Conservation (phyloP, 2,329 filamentous ascomycete genomes). For the Coniochaeta hoffmannii region DNA sequence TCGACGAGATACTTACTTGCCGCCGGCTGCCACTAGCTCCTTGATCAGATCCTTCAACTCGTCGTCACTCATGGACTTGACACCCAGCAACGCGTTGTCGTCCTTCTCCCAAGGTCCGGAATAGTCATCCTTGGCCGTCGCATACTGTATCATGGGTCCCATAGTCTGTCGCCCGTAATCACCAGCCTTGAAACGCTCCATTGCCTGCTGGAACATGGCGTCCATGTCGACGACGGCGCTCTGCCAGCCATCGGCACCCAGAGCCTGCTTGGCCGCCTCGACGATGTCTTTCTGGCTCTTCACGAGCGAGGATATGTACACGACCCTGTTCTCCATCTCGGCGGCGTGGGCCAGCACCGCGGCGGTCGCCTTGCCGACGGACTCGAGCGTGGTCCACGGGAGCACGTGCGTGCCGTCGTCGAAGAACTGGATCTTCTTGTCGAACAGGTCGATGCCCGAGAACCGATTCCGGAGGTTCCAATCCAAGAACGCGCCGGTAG, state of each 20-base stretch:
- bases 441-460: slow-evolving; percentile 15
- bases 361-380: slow-evolving; percentile 18
- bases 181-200: slow-evolving; percentile 13
- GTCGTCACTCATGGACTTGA: slow-evolving; percentile 13
- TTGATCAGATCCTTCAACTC: slow-evolving; percentile 13
- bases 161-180: slow-evolving; percentile 10
- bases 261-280: slow-evolving; percentile 11
- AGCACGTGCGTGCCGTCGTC: slow-evolving; percentile 18
- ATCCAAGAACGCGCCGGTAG: slow-evolving; percentile 22
- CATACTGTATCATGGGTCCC: slow-evolving; percentile 12
- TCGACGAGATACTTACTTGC: neutral
- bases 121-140: slow-evolving; percentile 10
- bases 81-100: slow-evolving; percentile 15
- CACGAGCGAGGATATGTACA: slow-evolving; percentile 13
- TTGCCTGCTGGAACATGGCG: slow-evolving; percentile 10
- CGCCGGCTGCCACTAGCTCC: neutral
- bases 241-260: slow-evolving; percentile 13
- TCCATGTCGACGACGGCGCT: slow-evolving; percentile 9
- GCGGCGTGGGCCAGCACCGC: slow-evolving; percentile 17
- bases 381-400: slow-evolving; percentile 16
- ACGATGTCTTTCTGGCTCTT: slow-evolving; percentile 18
- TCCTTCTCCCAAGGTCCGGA: slow-evolving; percentile 8
- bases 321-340: slow-evolving; percentile 20
- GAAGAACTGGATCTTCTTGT: slow-evolving; percentile 13
- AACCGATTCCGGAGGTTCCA: slow-evolving; percentile 15